Base-by-base conservation (phyloP, 352 stramenopile species). In the Elongisporangium prolatum region DNA sequence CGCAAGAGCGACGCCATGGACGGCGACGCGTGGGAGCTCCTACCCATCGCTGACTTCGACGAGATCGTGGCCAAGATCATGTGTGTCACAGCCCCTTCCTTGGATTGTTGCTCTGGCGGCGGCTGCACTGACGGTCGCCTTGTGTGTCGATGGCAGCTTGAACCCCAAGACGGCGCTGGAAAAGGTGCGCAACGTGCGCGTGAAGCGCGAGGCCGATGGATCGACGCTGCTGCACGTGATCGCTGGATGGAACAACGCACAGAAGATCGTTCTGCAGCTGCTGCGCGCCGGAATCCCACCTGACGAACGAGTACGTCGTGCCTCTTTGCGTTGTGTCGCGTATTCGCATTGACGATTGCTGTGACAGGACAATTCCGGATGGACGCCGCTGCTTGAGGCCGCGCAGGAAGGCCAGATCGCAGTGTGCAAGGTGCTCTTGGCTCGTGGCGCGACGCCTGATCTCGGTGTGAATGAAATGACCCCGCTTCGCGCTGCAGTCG, bases 381-480 rank as follows among this genome's bases (percentile, higher is more conserved):
- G 79, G 79, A 87, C 74, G 48, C 76, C 79, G 21, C 57, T 86
- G 59, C 72, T 89, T 7, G 79, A 89, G 49, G 79, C 76, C 5
- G 72, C 75, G 4, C 76, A 89, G 49, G 76, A 86, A 61, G 79
- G 74, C 2, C 76, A 83, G 53, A 71, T 84, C 53, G 57, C 48
- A 20, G 75, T 74, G n/a, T 84, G 76, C 34, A 61, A 75, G 50
- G 69, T 75, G 20, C 59, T 87, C 20, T 38, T 87, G 4, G 71
- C 67, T 13, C 57, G 66, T n/a, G 73, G 73, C 16, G 76, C 74
- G 9, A 79, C 59, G 5, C 72, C 74, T 0, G 63, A 86, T 48
- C 56, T 87, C 4, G 63, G 65, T 0, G 57, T 71, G 14, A 56
- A 51, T 6, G 62, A 72, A 0, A 59, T 89, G 47, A 86, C 79